Conservation (phyloP, 148 eudicot genomes). For the Rhododendron henanense region DNA sequence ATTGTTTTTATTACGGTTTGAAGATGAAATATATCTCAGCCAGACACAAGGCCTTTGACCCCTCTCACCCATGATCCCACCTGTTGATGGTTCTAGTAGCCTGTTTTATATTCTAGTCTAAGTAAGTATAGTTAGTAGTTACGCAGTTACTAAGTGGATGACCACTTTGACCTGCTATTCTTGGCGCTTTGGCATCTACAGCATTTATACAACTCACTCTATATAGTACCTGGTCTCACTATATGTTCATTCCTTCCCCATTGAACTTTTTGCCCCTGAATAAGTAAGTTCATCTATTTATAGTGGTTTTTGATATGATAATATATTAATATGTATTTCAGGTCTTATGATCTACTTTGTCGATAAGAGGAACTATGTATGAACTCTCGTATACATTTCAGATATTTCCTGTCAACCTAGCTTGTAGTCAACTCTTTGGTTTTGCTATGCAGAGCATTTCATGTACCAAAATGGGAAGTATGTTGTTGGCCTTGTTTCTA, state of each 20-base stretch:
- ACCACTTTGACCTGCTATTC: background rate
- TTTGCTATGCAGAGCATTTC: background rate
- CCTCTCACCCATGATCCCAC: background rate
- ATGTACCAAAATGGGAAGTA: background rate
- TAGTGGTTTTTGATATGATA: background rate
- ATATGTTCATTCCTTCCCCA: background rate
- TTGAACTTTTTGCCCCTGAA: too few relatives aligned
- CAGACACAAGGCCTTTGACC: too few relatives aligned
- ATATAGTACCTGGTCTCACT: background rate
- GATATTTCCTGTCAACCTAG: background rate
- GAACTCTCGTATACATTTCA: background rate
- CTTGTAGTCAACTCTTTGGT: constrained; percentile 5
- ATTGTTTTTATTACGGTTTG: constrained; percentile 2
- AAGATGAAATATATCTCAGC: background rate
- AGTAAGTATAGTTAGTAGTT: background rate
- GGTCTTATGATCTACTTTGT: background rate
- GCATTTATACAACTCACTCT: background rate
- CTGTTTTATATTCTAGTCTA: background rate
- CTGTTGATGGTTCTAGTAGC: background rate
- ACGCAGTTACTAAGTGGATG: background rate
- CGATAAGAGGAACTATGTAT: background rate
- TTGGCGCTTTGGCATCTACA: background rate
- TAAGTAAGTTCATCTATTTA: background rate
- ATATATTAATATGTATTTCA: background rate
- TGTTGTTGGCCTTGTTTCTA: background rate